A percentile compares a stretch with the other conserved stretches of the same genome.
phyloP scores from a whole-genome alignment of 2,329 filamentous ascomycete species.

The Magnaporthiopsis rhizophila region DNA sequence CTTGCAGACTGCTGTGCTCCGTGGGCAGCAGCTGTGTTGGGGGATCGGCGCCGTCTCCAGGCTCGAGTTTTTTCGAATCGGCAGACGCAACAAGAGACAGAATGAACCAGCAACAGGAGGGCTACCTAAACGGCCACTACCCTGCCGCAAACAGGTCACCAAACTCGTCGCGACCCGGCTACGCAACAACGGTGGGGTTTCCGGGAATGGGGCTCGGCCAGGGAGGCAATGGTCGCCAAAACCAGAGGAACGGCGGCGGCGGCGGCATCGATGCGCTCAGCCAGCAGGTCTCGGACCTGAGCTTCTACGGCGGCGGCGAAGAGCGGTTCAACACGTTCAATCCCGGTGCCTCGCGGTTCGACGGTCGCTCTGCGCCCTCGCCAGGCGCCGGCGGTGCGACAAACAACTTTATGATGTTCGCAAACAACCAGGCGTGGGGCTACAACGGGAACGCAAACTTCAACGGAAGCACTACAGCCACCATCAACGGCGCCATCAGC shows the following conservation, averaged over 20 bases:
- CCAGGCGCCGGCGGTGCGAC: conserved; percentile 26
- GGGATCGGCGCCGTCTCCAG: not conserved
- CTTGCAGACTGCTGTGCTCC: conserved; percentile 1
- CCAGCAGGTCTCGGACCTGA: conserved; percentile 39
- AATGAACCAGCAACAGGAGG: conserved; percentile 44
- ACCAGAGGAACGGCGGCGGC: conserved; percentile 51
- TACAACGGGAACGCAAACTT: conserved; percentile 51
- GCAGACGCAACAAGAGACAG: conserved; percentile 13
- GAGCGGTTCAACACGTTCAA: conserved; percentile 60
- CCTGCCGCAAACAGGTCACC: conserved; percentile 59
- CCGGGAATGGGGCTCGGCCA: conserved; percentile 24
- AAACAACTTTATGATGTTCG: conserved; percentile 38
- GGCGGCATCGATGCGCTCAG: conserved; percentile 58
- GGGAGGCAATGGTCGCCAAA: conserved; percentile 47
- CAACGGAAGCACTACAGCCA: conserved; percentile 32
- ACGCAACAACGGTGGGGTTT: conserved; percentile 46
- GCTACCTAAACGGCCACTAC: conserved; percentile 63
- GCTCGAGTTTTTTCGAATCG: not conserved
- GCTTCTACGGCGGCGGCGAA: conserved; percentile 58
- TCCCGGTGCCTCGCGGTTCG: conserved; percentile 38
- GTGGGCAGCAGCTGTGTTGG: not conserved
- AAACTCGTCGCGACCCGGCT: conserved; percentile 57
- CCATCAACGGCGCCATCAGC: conserved; percentile 56
- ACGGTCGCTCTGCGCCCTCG: conserved; percentile 27
- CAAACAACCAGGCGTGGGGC: conserved; percentile 77